A percentile compares a stretch with the other conserved stretches of the same genome.
These are phyloP conservation scores for Botrytis medusae DNA, from an alignment of 2,329 filamentous ascomycete species.

Conservation along the genomic window DNA sequence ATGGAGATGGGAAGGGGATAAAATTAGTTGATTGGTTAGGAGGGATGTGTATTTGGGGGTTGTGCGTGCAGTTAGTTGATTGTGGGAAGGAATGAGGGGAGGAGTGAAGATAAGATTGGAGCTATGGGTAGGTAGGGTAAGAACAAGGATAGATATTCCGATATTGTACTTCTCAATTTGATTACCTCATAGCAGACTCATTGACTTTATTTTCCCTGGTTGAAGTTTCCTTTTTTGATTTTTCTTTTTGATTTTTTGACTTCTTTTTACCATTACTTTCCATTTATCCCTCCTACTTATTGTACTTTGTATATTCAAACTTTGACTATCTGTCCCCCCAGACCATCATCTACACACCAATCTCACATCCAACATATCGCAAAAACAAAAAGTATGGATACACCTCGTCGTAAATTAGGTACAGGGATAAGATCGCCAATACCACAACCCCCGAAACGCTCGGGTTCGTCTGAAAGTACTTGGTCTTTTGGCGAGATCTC, in stretches of 20 bases:
- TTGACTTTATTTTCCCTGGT: not conserved
- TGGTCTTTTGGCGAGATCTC: not conserved
- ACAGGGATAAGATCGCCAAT: not conserved
- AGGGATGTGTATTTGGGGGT: not conserved
- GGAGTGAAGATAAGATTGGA: slow-evolving; percentile 45
- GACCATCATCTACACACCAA: not conserved
- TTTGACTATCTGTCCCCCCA: not conserved
- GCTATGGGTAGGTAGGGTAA: slow-evolving; percentile 37
- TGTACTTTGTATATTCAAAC: no score
- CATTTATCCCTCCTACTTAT: not conserved
- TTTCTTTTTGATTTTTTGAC: not conserved
- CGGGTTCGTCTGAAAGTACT: not conserved
- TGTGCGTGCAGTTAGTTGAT: not conserved
- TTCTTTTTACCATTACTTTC: not conserved
- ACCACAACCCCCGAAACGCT: not conserved
- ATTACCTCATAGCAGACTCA: slow-evolving; percentile 9
- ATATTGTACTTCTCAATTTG: slow-evolving; percentile 17
- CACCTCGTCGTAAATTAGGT: not conserved
- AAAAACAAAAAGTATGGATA: not conserved
- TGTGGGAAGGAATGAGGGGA: slow-evolving; percentile 33
- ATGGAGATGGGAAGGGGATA: not conserved
- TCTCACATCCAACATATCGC: not conserved
- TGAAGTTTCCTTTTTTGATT: not conserved
- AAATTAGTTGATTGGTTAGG: slow-evolving; percentile 7
- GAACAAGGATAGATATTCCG: slow-evolving; percentile 18